Base-by-base conservation (phyloP, 352 stramenopile species). In the Elongisporangium prolatum region DNA sequence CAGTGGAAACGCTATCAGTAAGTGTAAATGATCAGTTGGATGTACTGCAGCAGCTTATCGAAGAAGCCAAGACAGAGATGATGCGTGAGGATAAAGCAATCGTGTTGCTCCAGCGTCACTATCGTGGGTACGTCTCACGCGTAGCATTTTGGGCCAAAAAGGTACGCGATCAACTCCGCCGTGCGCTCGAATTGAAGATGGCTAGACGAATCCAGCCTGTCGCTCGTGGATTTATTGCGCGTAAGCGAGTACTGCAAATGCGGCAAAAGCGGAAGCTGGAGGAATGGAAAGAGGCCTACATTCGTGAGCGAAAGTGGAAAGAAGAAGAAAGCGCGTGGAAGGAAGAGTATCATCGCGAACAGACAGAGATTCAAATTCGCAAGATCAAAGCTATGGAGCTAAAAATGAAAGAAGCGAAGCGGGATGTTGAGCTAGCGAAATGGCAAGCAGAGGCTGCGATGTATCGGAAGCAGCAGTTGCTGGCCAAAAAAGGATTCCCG, bases 291-390 rank as follows among this genome's bases (percentile, higher is more conserved):
- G 65, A 64, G 3, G 67, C 63, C 10, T 88, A 92, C 44, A 66
- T 92, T 18, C 69, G 74, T 9, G 83, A 92, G 54, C 72, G 74
- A 18, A 69, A 66, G 48, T 76, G 68, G 57, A 88, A 89, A 50
- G 68, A 80, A 21, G 72, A 89, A 40, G 62, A 74, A 63, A 52
- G 60, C 24, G 63, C 57, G 40, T 88, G 75, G 64, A 69, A 81
- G 63, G 75, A 89, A 34, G 69, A 77, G 28, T 84, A 76, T 58
- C 64, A 83, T n/a, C 65, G 73, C 0, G 74, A 89, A 56, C 76
- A 90, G 59, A 76, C 85, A 60, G 68, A 84, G 57, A 54, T 84
- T 7, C 71, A 84, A 58, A 69, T 88, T 4, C 64, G 74, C 22
- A 67, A 69, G 24, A 56, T 80, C 0, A 68, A 80, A 21, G 56